Base-by-base conservation (phyloP, 306 rosid species). In the Citrullus amarus region DNA sequence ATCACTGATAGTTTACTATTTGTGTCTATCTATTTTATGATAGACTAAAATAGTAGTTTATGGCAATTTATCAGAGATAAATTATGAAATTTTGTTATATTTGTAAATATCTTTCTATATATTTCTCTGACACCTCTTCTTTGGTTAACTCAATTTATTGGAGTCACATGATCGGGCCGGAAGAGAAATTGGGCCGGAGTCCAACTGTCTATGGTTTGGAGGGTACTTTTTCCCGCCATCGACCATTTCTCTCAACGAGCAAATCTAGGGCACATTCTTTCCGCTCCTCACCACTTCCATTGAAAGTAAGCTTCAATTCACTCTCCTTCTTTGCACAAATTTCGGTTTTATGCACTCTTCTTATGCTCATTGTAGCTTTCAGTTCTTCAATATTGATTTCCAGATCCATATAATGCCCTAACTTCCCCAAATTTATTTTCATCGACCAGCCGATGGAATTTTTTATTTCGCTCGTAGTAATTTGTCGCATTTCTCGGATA, bases 231-330 rank as follows among this genome's bases (percentile, higher is more conserved):
- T 72, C 77, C 77, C 77, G 77, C 77, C 77, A 72, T 72, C 60
- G 22, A 72, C 20, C 60, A 48, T 50, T 71, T 30, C 57, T 50
- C 22, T 72, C 43, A 72, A 72, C 77, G 77, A 72, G 77, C 59
- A 72, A 72, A 46, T 72, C 60, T 72, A 72, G 77, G 77, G 77
- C 77, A 72, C 77, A 50, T 25, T 50, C 41, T 72, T 28, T 43
- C 36, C 43, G 25, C 77, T 15, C 11, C 25, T 48, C 59, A 50
- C 4, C 77, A 8, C 5, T 72, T 72, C 78, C 78, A 73, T 8
- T 48, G 32, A 74, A 53, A 53, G 78, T 74, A 17, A 74, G 78
- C 78, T 30, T 9, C 62, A 34, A 62, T 74, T 72, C 77, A 72
- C 25, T 28, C 55, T 30, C 16, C 5, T 50, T 48, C 59, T 32